Conservation (phyloP, 129 eudicot genomes). For the Deinandra increscens region DNA sequence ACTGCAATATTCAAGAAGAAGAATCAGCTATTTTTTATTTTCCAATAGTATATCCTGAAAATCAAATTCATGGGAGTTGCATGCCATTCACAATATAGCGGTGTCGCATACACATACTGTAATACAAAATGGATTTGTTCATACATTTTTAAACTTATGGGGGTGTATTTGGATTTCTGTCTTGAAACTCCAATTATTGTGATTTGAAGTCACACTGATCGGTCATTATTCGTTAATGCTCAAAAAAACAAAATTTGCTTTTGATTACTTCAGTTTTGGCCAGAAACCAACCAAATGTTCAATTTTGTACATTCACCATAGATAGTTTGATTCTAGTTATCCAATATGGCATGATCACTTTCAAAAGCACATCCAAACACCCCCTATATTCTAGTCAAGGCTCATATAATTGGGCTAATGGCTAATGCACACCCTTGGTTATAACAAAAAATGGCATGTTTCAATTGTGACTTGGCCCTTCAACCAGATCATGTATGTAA, state of each 20-base stretch:
- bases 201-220: not conserved
- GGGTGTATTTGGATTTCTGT: not conserved
- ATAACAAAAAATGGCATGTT: too few relatives aligned
- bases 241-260: not conserved
- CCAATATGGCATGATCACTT: not conserved
- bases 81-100: not conserved
- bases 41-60: not conserved
- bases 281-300: not conserved
- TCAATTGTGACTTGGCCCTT: too few relatives aligned
- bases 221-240: not conserved
- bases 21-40: not conserved
- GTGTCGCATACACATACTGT: not conserved
- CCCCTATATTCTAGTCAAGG: not conserved
- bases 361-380: not conserved
- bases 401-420: not conserved
- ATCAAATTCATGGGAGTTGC: not conserved
- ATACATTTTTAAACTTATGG: not conserved
- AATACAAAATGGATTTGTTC: not conserved
- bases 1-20: slow-evolving; percentile 41
- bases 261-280: not conserved
- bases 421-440: too few relatives aligned
- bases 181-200: not conserved
- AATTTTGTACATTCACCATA: not conserved
- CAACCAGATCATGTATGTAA: not conserved
- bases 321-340: not conserved